Conservation (phyloP, 768 basidiomycete genomes). For the Daedaleopsis nitida region DNA sequence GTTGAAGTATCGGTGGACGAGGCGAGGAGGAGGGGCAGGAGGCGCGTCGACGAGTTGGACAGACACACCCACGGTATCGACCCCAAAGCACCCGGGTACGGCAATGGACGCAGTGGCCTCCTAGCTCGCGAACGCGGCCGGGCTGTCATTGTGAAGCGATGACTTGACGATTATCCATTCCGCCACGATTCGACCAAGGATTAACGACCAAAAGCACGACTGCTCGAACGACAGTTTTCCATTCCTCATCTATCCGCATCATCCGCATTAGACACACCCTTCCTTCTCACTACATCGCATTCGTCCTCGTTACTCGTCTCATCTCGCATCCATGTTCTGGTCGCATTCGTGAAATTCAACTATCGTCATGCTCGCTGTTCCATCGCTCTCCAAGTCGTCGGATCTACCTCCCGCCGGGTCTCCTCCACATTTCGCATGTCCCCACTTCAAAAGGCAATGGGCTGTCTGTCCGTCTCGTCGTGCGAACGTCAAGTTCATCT, state of each 20-base stretch:
- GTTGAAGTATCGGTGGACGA: constrained; percentile 17
- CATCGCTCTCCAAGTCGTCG: constrained; percentile 7
- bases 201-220: constrained; percentile 1
- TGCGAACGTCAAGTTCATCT: not conserved
- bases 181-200: not conserved
- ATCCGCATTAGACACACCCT: constrained; percentile 14
- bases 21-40: constrained; percentile 47
- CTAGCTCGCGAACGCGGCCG: constrained; percentile 41
- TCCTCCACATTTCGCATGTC: not conserved
- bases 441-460: constrained; percentile 11
- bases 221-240: constrained; percentile 10
- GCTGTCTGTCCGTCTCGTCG: not conserved
- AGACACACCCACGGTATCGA: constrained; percentile 33
- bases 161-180: not conserved
- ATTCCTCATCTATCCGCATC: not conserved
- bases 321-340: constrained; percentile 9
- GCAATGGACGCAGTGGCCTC: constrained; percentile 66
- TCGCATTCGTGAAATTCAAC: constrained; percentile 16
- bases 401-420: not conserved
- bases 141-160: constrained; percentile 13
- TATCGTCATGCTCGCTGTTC: constrained; percentile 14
- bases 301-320: constrained; percentile 14
- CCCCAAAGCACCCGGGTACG: constrained; percentile 60
- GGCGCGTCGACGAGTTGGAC: constrained; percentile 55
- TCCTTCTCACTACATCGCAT: constrained; percentile 15